Conservation (phyloP, 2,329 filamentous ascomycete species). For the Exserohilum turcica region DNA sequence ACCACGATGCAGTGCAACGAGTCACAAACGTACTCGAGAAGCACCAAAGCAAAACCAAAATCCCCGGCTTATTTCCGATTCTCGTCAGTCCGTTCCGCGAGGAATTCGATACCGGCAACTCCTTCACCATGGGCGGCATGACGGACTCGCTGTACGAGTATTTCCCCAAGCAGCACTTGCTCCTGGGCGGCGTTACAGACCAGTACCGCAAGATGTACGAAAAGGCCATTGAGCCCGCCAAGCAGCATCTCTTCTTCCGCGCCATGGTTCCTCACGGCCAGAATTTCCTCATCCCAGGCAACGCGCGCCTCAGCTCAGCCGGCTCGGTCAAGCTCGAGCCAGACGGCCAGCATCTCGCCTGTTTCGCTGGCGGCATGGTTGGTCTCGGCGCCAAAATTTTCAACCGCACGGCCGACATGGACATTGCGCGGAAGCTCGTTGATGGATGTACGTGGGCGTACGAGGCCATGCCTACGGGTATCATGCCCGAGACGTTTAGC, state of each 20-base stretch:
- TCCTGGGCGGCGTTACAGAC: conserved; percentile 73
- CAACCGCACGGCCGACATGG: conserved; percentile 55
- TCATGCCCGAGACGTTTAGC: conserved; percentile 60
- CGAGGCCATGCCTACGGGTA: conserved; percentile 54
- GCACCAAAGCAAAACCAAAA: conserved; percentile 43
- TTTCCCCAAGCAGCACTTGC: conserved; percentile 68
- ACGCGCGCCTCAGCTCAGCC: conserved; percentile 50
- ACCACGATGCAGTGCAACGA: conserved; percentile 47
- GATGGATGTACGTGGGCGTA: conserved; percentile 64
- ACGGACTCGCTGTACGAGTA: conserved; percentile 64
- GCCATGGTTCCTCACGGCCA: conserved; percentile 71
- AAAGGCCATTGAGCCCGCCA: conserved; percentile 68
- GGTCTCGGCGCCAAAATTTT: conserved; percentile 60
- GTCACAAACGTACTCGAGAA: conserved; percentile 42
- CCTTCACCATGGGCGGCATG: conserved; percentile 61
- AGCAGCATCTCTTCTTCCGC: conserved; percentile 75
- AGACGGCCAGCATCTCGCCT: conserved; percentile 58
- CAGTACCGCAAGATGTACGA: conserved; percentile 78
- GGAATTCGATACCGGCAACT: conserved; percentile 34
- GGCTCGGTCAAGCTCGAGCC: conserved; percentile 52
- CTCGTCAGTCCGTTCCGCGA: conserved; percentile 39
- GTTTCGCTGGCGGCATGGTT: conserved; percentile 63
- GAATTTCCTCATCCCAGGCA: conserved; percentile 76
- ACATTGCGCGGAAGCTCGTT: conserved; percentile 56
- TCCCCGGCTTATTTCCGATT: conserved; percentile 48